Evolutionary conservation across 345 rosid species (phyloP).

Genomic region (Linum tenue): DNA sequence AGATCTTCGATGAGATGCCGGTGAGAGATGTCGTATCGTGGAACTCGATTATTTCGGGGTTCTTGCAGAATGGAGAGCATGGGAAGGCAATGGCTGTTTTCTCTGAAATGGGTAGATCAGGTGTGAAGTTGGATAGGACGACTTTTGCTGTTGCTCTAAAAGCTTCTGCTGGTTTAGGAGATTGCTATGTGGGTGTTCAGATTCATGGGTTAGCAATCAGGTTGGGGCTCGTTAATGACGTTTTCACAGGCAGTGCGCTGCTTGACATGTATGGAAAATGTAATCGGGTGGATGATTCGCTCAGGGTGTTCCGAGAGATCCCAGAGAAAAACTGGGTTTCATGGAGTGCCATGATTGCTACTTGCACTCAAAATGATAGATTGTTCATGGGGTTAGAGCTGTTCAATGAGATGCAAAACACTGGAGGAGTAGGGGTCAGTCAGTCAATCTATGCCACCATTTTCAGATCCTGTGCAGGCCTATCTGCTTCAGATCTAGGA

Average conservation of each 20-base stretch:
- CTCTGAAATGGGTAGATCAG: constrained; percentile 43
- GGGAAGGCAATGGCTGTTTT: constrained; percentile 38
- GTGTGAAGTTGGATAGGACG: constrained; percentile 35
- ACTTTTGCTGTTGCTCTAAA: constrained; percentile 60
- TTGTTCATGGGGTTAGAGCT: constrained; percentile 40
- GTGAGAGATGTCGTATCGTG: constrained; percentile 69
- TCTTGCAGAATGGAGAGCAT: constrained; percentile 43
- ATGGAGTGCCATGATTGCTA: constrained; percentile 84
- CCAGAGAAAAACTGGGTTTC: constrained; percentile 63
- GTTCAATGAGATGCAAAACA: constrained; percentile 62
- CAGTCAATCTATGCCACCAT: constrained; percentile 87
- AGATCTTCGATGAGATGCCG: constrained; percentile 47
- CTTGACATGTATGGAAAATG: constrained; percentile 90
- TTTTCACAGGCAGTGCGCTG: constrained; percentile 68
- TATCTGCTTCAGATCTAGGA: constrained; percentile 46
- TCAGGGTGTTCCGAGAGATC: constrained; percentile 46
- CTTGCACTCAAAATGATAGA: constrained; percentile 59
- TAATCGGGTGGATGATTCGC: constrained; percentile 42
- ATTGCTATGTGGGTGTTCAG: constrained; percentile 45
- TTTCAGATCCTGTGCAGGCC: constrained; percentile 68
- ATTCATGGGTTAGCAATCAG: constrained; percentile 51
- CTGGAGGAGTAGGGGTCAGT: constrained; percentile 37
- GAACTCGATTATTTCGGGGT: constrained; percentile 86
- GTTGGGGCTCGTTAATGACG: constrained; percentile 50
- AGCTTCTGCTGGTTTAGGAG: constrained; percentile 45